A percentile compares a stretch with the other conserved stretches of the same genome.
Evolutionary conservation across 305 asterid species (phyloP).

Genomic region (Ruellia speciosa): DNA sequence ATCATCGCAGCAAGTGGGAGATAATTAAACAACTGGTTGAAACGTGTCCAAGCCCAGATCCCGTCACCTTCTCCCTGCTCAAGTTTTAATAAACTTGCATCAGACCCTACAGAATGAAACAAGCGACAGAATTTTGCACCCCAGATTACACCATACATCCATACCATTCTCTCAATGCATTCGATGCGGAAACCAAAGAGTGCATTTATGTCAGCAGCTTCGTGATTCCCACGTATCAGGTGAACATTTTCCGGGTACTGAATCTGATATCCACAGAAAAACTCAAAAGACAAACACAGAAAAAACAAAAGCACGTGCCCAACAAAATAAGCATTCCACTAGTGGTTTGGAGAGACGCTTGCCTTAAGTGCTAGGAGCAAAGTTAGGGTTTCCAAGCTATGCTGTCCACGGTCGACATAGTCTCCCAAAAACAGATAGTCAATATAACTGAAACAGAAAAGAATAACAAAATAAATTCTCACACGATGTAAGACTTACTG

Average conservation of each 20-base stretch:
- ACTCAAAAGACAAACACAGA: constrained; percentile 7
- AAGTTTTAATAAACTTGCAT: constrained; percentile 21
- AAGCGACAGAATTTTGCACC: background rate
- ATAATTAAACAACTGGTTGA: constrained; percentile 85
- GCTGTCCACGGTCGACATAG: constrained; percentile 99
- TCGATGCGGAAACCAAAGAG: constrained; percentile 98
- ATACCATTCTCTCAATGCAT: constrained; percentile 98
- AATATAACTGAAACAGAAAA: constrained; percentile 65
- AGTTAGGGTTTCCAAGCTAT: constrained; percentile 98
- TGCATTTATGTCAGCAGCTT: constrained; percentile 98
- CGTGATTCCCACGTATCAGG: constrained; percentile 98
- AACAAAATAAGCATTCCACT: background rate
- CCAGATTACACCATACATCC: no score
- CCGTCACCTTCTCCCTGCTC: constrained; percentile 96
- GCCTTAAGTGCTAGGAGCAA: constrained; percentile 97
- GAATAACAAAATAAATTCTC: constrained; percentile 17
- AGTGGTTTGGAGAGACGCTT: constrained; percentile 21
- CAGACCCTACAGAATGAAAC: constrained; percentile 17
- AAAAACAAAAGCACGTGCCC: background rate
- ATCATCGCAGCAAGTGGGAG: constrained; percentile 96
- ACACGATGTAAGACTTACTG: constrained; percentile 7
- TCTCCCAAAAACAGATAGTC: constrained; percentile 97
- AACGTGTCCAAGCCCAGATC: constrained; percentile 98
- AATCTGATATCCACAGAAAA: constrained; percentile 37
- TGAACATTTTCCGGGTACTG: constrained; percentile 93